Conservation (phyloP, 306 rosid species). For the Elaeagnus macrophylla region DNA sequence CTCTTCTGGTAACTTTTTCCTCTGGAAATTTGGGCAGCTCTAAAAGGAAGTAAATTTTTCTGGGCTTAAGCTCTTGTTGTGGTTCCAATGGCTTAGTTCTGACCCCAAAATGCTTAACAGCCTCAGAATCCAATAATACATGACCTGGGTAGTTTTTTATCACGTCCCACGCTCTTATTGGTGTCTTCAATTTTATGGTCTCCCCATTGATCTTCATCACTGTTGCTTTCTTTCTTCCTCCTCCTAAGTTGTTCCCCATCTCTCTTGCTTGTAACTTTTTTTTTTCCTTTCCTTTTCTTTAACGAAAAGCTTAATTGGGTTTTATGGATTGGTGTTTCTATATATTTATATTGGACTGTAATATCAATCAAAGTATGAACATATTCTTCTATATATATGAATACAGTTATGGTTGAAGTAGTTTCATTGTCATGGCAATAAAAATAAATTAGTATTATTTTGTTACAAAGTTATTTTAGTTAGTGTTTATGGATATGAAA, state of each 20-base stretch:
- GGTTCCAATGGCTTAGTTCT: slow-evolving; percentile 67
- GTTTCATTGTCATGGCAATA: no score
- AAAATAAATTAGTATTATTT: no score
- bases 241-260: slow-evolving; percentile 68
- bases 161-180: slow-evolving; percentile 45
- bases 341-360: neutral
- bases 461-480: no score
- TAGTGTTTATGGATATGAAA: no score
- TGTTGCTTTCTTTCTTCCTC: slow-evolving; percentile 46
- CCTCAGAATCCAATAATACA: slow-evolving; percentile 50
- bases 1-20: slow-evolving; percentile 27
- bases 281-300: neutral
- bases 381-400: no score
- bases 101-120: slow-evolving; percentile 48
- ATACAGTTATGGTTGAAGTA: no score
- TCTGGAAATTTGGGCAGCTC: slow-evolving; percentile 37
- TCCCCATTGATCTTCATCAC: slow-evolving; percentile 79
- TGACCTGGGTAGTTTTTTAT: slow-evolving; percentile 51
- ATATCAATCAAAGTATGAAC: no score
- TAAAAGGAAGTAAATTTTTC: slow-evolving; percentile 46
- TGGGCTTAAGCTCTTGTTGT: slow-evolving; percentile 43
- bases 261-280: neutral
- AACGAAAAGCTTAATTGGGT: no score
- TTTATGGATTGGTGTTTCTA: neutral
- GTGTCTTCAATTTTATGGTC: slow-evolving; percentile 52